Base-by-base conservation (phyloP, 352 stramenopile genomes). In the Pilasporangium apinafurcum region DNA sequence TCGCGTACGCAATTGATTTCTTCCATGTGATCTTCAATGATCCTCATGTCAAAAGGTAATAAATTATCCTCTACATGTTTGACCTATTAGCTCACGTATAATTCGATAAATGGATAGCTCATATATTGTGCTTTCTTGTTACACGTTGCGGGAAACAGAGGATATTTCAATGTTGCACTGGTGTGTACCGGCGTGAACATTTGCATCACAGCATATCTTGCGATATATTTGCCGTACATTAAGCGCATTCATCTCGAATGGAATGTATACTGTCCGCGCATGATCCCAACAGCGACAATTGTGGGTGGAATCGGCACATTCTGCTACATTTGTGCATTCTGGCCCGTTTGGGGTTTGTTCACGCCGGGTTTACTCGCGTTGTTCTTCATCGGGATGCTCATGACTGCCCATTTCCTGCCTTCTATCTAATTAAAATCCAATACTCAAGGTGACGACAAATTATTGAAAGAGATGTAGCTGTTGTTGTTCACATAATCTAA, bases 331-430 rank as follows among this genome's bases (percentile, higher is more conserved):
- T 80, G 84, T 44, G 83, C 83, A 14, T 82, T 92, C 35, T 97
- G 86, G 87, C 86, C 88, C 3, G 60, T 97, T 17, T 98, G 80
- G 79, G 91, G 93, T 30, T 75, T 97, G 44, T 69, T 97, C 30
- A 90, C 90, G 21, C 93, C 91, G 1, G 71, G 94, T 0, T 63
- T 98, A 27, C 62, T 97, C 20, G 76, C 71, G n/a, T 68, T 95
- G 8, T 74, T 97, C 47, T 82, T 86, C 42, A 83, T 98, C 37
- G 93, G 86, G 7, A 59, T 72, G n/a, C 72, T 98, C 38, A 97
- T 97, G 76, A 83, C 71, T 1, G 70, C 92, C 5, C 91, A 98
- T 66, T 98, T 98, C 56, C 61, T 98, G 40, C 93, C 93, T 1
- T 71, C 77, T 6, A 92, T 91, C 16, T 92, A 39, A 68, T 43